Evolutionary conservation across 768 basidiomycete genomes (phyloP).

Genomic region (Nidularia sp.): DNA sequence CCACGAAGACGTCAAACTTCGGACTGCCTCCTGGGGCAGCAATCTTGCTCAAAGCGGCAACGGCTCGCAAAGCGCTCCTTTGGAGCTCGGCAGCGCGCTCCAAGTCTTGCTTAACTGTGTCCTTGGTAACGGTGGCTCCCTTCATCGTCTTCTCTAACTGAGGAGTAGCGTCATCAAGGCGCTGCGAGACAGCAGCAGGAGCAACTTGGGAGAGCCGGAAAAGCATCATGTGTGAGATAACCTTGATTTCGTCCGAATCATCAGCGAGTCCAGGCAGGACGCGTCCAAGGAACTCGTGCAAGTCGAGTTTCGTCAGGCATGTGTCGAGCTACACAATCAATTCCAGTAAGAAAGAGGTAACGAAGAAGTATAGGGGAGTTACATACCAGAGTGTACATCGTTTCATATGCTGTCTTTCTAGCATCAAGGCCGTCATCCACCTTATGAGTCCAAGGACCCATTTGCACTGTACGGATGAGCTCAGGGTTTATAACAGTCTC

Average conservation of each 20-base stretch:
- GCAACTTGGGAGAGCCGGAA: slow-evolving; percentile 87
- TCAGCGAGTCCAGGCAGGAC: slow-evolving; percentile 84
- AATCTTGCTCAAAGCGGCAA: slow-evolving; percentile 83
- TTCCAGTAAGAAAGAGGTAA: background rate
- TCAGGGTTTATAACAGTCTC: slow-evolving; percentile 79
- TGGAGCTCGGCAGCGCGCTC: slow-evolving; percentile 89
- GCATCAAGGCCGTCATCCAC: slow-evolving; percentile 96
- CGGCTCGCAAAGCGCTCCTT: slow-evolving; percentile 82
- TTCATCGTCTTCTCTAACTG: slow-evolving; percentile 88
- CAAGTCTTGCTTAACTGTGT: slow-evolving; percentile 91
- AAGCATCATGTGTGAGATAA: slow-evolving; percentile 92
- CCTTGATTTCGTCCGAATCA: slow-evolving; percentile 95
- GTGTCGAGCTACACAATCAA: slow-evolving; percentile 68
- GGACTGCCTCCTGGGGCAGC: slow-evolving; percentile 52
- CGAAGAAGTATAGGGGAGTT: background rate
- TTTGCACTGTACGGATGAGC: slow-evolving; percentile 86
- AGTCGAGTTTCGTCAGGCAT: slow-evolving; percentile 82
- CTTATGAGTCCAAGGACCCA: slow-evolving; percentile 97
- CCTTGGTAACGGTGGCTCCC: slow-evolving; percentile 84
- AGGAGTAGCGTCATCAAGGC: slow-evolving; percentile 81
- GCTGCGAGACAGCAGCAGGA: slow-evolving; percentile 76
- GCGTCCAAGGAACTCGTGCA: slow-evolving; percentile 78
- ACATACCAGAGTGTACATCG: slow-evolving; percentile 89
- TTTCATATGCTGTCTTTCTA: slow-evolving; percentile 96
- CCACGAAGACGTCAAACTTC: slow-evolving; percentile 78